phyloP scores from a whole-genome alignment of 2,329 filamentous ascomycete genomes.

The Botrytis hyacinthi region DNA sequence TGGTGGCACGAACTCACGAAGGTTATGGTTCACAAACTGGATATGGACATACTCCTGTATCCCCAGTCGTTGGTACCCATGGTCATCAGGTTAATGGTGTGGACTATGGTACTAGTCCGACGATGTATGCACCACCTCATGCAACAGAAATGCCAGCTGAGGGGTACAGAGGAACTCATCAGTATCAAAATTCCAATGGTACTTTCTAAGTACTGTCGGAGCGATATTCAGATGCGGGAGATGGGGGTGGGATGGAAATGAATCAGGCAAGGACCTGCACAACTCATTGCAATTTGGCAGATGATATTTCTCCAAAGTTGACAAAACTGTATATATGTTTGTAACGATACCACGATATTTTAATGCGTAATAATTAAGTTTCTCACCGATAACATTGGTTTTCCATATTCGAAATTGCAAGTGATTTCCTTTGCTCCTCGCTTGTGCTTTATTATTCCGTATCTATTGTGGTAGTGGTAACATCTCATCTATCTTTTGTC shows the following conservation, averaged over 20 bases:
- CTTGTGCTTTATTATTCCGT: neutral
- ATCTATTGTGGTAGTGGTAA: neutral
- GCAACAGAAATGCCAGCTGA: neutral
- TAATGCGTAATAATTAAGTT: neutral
- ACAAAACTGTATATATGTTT: neutral
- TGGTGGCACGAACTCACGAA: constrained; percentile 24
- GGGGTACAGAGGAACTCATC: neutral
- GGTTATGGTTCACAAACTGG: constrained; percentile 1
- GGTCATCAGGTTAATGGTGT: constrained; percentile 2
- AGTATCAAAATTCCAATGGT: neutral
- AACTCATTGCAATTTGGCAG: neutral
- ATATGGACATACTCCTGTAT: constrained; percentile 1
- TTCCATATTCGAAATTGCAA: too few species aligned
- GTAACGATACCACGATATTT: constrained; percentile 11
- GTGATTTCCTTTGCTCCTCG: neutral
- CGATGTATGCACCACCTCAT: neutral
- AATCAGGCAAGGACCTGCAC: neutral
- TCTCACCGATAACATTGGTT: neutral
- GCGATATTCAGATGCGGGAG: neutral
- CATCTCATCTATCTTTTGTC: neutral
- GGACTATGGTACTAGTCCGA: neutral
- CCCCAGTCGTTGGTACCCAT: constrained; percentile 1
- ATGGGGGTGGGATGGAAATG: neutral
- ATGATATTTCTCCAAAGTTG: neutral
- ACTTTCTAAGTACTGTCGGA: neutral